These are phyloP conservation scores for Tuber magnatum DNA, from an alignment of 495 filamentous ascomycete species.

Conservation along the genomic window DNA sequence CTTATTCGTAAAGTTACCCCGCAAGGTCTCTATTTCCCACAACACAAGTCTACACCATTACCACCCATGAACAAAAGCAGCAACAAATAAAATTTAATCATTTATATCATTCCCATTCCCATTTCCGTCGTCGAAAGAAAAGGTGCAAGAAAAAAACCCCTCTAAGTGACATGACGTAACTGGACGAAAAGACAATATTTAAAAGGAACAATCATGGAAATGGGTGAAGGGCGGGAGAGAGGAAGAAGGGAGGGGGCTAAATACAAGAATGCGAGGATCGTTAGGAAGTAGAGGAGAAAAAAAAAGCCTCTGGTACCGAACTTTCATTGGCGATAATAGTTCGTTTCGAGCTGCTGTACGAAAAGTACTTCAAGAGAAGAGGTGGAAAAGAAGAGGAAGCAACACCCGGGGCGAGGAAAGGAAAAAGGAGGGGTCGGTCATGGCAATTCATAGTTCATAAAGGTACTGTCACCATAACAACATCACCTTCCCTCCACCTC, in stretches of 20 bases:
- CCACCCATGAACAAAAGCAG: background rate
- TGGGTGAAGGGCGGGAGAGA: background rate
- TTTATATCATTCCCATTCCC: background rate
- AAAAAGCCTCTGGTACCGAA: constrained; percentile 17
- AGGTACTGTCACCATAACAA: constrained; percentile 3
- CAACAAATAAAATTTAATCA: background rate
- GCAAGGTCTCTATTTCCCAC: background rate
- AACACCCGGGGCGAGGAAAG: constrained; percentile 16
- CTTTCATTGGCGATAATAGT: background rate
- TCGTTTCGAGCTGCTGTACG: constrained; percentile 15
- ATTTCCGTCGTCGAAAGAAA: background rate
- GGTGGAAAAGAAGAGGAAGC: constrained; percentile 12
- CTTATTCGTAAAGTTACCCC: background rate
- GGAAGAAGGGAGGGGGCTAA: constrained; percentile 3
- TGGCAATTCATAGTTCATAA: constrained; percentile 7
- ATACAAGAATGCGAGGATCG: constrained; percentile 8
- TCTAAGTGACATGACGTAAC: background rate
- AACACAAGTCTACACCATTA: background rate
- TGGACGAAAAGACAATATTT: background rate
- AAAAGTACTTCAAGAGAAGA: constrained; percentile 6
- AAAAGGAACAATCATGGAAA: constrained; percentile 4
- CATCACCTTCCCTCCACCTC: background rate
- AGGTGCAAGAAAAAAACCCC: background rate
- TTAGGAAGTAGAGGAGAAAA: constrained; percentile 2
- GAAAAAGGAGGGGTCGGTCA: constrained; percentile 1